These are phyloP conservation scores for Kwoniella mangroviensis DNA, from an alignment of 768 basidiomycete species.

Conservation along the genomic window DNA sequence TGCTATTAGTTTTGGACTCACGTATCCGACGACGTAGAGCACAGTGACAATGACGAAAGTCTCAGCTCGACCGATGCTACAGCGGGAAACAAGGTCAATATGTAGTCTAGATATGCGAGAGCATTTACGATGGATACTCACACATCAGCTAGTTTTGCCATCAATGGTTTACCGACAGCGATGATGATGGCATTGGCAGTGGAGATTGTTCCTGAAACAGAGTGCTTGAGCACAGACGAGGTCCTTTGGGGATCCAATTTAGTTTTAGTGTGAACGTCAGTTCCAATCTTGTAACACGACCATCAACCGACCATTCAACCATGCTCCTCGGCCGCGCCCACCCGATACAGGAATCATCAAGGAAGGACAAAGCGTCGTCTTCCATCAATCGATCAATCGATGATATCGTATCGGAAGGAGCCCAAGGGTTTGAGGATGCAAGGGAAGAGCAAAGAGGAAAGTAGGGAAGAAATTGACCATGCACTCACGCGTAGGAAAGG, in stretches of 20 bases:
- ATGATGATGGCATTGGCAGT: conserved; percentile 55
- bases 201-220: conserved; percentile 36
- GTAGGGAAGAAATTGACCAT: conserved; percentile 54
- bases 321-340: conserved; percentile 1
- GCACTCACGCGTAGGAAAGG: conserved; percentile 65
- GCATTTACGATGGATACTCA: conserved; percentile 21
- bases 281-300: not conserved
- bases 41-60: conserved; percentile 67
- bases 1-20: conserved; percentile 7
- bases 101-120: no score
- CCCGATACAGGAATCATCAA: not conserved
- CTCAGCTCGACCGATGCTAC: conserved; percentile 65
- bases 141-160: conserved; percentile 76
- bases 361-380: not conserved
- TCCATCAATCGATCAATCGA: not conserved
- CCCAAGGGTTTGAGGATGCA: not conserved
- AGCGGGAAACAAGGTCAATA: no score
- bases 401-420: not conserved
- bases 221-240: conserved; percentile 48
- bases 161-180: conserved; percentile 68
- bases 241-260: conserved; percentile 52
- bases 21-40: conserved; percentile 68
- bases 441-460: not conserved
- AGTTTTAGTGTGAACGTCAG: not conserved
- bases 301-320: not conserved